Percentiles rank a stretch among this genome's conserved stretches.
These are phyloP conservation scores for Avicennia marina DNA, from an alignment of 257 asterid genomes.

Conservation along the genomic window DNA sequence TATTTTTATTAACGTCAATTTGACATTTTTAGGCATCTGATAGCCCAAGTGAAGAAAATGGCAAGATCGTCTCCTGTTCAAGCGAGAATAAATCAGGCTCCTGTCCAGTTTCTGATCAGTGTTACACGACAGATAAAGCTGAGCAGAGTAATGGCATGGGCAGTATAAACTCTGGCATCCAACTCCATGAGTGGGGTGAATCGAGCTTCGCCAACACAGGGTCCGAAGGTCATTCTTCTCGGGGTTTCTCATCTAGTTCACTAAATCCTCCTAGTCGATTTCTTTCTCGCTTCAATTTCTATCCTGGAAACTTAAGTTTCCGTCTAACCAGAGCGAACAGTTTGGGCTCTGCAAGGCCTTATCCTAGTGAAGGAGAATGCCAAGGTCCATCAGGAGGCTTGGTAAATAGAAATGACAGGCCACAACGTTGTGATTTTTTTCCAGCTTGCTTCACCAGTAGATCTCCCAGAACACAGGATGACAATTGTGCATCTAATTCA, in stretches of 20 bases:
- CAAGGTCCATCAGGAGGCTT: conserved; percentile 29
- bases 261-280: conserved; percentile 51
- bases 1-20: background rate
- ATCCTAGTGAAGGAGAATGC: conserved; percentile 40
- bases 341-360: conserved; percentile 45
- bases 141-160: conserved; percentile 34
- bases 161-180: conserved; percentile 27
- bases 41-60: conserved; percentile 37
- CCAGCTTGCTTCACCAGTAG: conserved; percentile 55
- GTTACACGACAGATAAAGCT: conserved; percentile 35
- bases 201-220: conserved; percentile 10
- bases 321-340: conserved; percentile 61
- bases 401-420: conserved; percentile 28
- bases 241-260: conserved; percentile 46
- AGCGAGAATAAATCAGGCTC: conserved; percentile 33
- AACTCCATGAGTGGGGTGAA: conserved; percentile 42
- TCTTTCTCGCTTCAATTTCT: conserved; percentile 61
- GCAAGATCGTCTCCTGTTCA: conserved; percentile 18
- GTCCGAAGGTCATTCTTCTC: conserved; percentile 36
- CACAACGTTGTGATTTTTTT: conserved; percentile 54
- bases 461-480: conserved; percentile 38
- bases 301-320: conserved; percentile 78
- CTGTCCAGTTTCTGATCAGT: conserved; percentile 35
- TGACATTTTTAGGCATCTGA: conserved; percentile 42
- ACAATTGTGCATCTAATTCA: conserved; percentile 31